Conservation (phyloP, 768 basidiomycete species). For the Macrolepiota dolichaula region DNA sequence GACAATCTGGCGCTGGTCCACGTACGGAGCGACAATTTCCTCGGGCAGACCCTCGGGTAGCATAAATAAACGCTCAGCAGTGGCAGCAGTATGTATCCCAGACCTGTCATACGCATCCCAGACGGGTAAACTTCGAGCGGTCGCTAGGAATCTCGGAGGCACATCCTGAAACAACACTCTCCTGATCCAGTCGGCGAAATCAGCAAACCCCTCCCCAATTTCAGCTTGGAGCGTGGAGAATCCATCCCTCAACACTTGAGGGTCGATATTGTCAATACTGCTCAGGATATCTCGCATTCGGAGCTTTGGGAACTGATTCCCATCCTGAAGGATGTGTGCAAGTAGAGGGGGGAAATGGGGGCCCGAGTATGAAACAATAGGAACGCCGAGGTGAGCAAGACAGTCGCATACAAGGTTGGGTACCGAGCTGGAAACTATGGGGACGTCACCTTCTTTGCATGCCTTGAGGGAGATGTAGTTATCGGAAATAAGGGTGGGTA, state of each 20-base stretch:
- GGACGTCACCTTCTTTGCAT: slow-evolving; percentile 21
- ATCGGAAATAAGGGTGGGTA: slow-evolving; percentile 23
- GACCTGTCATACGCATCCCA: slow-evolving; percentile 16
- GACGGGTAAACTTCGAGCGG: slow-evolving; percentile 24
- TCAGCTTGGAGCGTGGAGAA: neutral
- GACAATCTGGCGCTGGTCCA: neutral
- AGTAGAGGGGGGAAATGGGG: neutral
- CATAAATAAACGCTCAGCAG: slow-evolving; percentile 3
- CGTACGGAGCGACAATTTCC: neutral
- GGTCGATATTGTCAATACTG: neutral
- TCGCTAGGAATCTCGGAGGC: neutral
- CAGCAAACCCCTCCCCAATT: neutral
- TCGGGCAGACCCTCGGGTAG: slow-evolving; percentile 6
- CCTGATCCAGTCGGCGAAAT: slow-evolving; percentile 1
- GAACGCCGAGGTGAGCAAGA: neutral
- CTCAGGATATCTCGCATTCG: neutral
- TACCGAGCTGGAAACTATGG: slow-evolving; percentile 18
- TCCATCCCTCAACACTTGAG: neutral
- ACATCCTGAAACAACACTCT: neutral
- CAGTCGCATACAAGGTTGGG: slow-evolving; percentile 14
- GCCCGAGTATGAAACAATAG: neutral
- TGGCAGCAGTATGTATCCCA: neutral
- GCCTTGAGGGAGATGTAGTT: slow-evolving; percentile 28
- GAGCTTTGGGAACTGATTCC: neutral
- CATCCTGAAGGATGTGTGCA: neutral